Percentiles rank a stretch among this genome's conserved stretches.
These are phyloP conservation scores for Basipetospora sp. DNA, from an alignment of 2,329 filamentous ascomycete species.

Conservation along the genomic window DNA sequence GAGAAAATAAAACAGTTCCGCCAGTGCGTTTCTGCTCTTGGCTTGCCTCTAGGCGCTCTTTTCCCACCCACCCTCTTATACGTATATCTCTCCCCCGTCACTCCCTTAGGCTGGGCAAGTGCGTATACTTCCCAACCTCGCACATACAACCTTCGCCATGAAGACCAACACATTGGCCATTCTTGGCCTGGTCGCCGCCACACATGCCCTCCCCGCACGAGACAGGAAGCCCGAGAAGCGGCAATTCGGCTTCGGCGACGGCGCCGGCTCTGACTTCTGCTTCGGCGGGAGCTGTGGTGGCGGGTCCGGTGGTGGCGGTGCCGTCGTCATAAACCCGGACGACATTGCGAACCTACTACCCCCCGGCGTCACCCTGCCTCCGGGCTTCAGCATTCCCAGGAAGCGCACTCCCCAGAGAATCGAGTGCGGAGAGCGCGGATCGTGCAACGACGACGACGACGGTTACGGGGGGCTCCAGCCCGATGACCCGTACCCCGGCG, in stretches of 20 bases:
- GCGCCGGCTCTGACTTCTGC: constrained; percentile 2
- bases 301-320: background rate
- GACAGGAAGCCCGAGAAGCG: constrained; percentile 3
- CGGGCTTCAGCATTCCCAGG: constrained; percentile 1
- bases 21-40: too few species aligned
- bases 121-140: too few species aligned
- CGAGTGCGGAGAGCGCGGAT: background rate
- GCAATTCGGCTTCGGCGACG: background rate
- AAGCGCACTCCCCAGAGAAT: constrained; percentile 2
- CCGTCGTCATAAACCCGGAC: background rate
- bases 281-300: background rate
- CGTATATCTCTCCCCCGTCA: too few species aligned
- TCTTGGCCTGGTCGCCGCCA: constrained; percentile 3
- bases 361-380: background rate
- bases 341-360: background rate
- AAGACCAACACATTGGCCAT: constrained; percentile 1
- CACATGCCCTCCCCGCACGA: constrained; percentile 3
- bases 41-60: too few species aligned
- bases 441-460: background rate
- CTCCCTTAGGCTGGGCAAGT: too few species aligned
- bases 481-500: background rate
- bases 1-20: too few species aligned
- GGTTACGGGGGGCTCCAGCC: background rate
- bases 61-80: too few species aligned
- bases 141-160: constrained; percentile 4